phyloP scores from a whole-genome alignment of 2,329 filamentous ascomycete genomes.

The Fusarium virguliforme region DNA sequence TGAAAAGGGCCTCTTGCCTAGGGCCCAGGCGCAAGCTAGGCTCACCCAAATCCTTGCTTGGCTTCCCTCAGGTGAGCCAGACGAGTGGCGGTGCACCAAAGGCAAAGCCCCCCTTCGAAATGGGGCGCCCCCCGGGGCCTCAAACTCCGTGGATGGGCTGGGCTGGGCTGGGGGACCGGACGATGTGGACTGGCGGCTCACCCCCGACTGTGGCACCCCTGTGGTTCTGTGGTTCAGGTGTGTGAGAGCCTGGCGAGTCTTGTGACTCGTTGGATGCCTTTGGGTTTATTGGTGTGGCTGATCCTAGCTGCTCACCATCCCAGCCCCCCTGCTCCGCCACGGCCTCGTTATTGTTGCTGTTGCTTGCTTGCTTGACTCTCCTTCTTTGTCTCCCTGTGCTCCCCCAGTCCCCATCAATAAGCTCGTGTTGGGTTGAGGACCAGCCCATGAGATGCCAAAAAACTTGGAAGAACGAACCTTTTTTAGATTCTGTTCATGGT shows the following conservation, averaged over 20 bases:
- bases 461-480: slow-evolving; percentile 28
- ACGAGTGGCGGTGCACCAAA: slow-evolving; percentile 42
- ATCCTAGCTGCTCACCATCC: slow-evolving; percentile 38
- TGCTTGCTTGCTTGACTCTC: slow-evolving; percentile 18
- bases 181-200: slow-evolving; percentile 6
- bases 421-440: slow-evolving; percentile 33
- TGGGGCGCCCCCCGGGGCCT: slow-evolving; percentile 20
- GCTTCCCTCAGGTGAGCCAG: slow-evolving; percentile 46
- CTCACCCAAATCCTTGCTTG: slow-evolving; percentile 43
- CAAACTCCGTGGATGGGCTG: slow-evolving; percentile 10
- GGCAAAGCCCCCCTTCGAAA: slow-evolving; percentile 22
- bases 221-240: slow-evolving; percentile 28
- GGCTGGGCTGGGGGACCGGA: too few relatives aligned
- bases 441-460: slow-evolving; percentile 28
- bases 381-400: slow-evolving; percentile 26
- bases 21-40: slow-evolving; percentile 30
- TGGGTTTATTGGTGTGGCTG: slow-evolving; percentile 42
- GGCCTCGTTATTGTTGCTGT: neutral
- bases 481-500: slow-evolving; percentile 23
- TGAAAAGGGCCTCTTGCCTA: slow-evolving; percentile 28
- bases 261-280: slow-evolving; percentile 29
- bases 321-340: slow-evolving; percentile 43
- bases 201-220: slow-evolving; percentile 38
- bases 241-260: slow-evolving; percentile 32
- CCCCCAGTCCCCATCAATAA: slow-evolving; percentile 26